Conservation (phyloP, 75 land plant genomes). For the Cupressus sempervirens region DNA sequence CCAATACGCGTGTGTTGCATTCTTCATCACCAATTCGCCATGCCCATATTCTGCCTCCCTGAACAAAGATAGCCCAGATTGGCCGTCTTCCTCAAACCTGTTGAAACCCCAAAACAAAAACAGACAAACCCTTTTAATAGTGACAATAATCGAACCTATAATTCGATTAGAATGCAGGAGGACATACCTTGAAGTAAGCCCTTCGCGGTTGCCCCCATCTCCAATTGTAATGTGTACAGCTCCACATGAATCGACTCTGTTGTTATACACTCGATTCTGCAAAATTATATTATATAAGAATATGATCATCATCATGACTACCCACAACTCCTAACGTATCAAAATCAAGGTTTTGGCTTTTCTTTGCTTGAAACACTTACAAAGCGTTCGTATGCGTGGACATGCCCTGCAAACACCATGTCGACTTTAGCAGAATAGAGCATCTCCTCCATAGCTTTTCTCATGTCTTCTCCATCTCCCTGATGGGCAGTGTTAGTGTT, state of each 20-base stretch:
- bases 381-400: constrained; percentile 90
- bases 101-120: no score
- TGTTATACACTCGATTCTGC: constrained; percentile 60
- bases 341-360: neutral
- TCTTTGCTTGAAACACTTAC: constrained; percentile 29
- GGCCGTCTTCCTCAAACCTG: neutral
- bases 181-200: constrained; percentile 28
- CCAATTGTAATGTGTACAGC: constrained; percentile 53
- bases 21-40: constrained; percentile 14
- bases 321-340: neutral
- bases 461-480: constrained; percentile 66
- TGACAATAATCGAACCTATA: neutral
- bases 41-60: constrained; percentile 25
- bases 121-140: no score
- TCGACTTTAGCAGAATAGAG: constrained; percentile 57
- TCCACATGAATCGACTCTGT: constrained; percentile 71
- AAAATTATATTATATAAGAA: neutral
- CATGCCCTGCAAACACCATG: constrained; percentile 74
- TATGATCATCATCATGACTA: neutral
- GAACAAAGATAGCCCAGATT: constrained; percentile 18
- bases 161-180: no score
- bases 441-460: constrained; percentile 53
- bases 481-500: constrained; percentile 71
- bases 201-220: constrained; percentile 52
- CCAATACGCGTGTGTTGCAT: constrained; percentile 31